Conservation (phyloP, 2,329 filamentous ascomycete species). For the Sarocladium kiliense region DNA sequence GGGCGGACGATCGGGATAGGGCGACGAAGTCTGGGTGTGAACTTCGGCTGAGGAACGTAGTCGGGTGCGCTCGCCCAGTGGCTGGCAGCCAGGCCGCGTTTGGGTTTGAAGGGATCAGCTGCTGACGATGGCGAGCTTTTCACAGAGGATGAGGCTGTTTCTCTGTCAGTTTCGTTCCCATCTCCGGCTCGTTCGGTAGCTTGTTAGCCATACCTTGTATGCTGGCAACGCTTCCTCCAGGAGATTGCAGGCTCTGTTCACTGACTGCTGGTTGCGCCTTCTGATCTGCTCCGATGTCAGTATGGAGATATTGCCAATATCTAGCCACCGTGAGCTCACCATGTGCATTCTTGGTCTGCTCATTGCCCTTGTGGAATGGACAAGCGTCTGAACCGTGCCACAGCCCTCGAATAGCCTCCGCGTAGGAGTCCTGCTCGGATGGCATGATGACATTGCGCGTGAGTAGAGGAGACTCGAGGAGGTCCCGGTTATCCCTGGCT, state of each 20-base stretch:
- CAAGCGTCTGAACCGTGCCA: neutral
- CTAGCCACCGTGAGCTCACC: neutral
- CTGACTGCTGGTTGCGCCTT: neutral
- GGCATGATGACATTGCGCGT: neutral
- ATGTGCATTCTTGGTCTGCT: neutral
- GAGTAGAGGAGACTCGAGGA: slow-evolving; percentile 1
- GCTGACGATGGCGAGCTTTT: neutral
- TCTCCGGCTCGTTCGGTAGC: too few relatives aligned
- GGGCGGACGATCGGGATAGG: slow-evolving; percentile 1
- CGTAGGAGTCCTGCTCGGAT: neutral
- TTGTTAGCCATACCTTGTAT: neutral
- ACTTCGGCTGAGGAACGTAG: neutral
- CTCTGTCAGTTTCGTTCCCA: neutral
- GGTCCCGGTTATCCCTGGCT: neutral
- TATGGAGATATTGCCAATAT: too few relatives aligned
- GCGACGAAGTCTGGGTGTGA: neutral
- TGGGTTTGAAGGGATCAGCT: neutral
- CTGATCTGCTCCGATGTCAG: neutral
- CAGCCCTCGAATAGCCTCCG: neutral
- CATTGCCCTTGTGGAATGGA: neutral
- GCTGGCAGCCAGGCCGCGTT: neutral
- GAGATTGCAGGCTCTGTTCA: neutral
- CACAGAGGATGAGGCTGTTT: neutral
- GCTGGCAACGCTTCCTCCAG: neutral
- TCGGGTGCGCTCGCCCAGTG: neutral